These are phyloP conservation scores for Claviceps quebecensis DNA, from an alignment of 2,329 filamentous ascomycete species.

Conservation along the genomic window DNA sequence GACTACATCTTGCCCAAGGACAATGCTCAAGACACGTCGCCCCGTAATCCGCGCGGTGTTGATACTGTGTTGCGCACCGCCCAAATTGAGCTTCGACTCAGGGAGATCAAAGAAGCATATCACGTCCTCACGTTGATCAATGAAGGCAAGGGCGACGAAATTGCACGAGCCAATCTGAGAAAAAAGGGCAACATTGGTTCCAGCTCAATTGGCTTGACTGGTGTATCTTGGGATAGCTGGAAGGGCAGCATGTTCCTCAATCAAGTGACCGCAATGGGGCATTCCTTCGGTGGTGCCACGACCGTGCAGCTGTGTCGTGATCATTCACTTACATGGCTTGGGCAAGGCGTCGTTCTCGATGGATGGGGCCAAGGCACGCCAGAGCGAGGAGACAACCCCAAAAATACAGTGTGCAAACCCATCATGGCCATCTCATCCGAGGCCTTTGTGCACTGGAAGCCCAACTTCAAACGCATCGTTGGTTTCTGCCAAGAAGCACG, in stretches of 20 bases:
- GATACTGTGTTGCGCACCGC: conserved; percentile 44
- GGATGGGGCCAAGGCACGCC: conserved; percentile 44
- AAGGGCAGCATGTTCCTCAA: conserved; percentile 38
- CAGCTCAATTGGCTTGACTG: conserved; percentile 42
- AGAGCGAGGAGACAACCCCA: conserved; percentile 26
- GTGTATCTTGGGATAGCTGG: conserved; percentile 43
- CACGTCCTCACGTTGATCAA: conserved; percentile 40
- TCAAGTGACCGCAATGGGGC: conserved; percentile 47
- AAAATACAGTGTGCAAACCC: conserved; percentile 34
- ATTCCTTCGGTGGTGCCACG: conserved; percentile 54
- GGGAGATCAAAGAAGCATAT: conserved; percentile 52
- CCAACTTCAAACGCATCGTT: conserved; percentile 45
- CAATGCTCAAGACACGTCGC: conserved; percentile 34
- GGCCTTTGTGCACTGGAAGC: conserved; percentile 56
- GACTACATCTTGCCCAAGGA: conserved; percentile 51
- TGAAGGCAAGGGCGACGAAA: conserved; percentile 34
- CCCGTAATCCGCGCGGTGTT: conserved; percentile 44
- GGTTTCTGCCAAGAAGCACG: conserved; percentile 41
- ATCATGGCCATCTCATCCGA: conserved; percentile 52
- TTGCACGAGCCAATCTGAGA: conserved; percentile 39
- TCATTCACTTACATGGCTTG: conserved; percentile 38
- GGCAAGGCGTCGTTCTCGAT: conserved; percentile 52
- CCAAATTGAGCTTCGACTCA: conserved; percentile 47
- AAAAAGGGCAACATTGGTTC: conserved; percentile 43
- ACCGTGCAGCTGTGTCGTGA: conserved; percentile 45